These are phyloP conservation scores for Epichloe baconii DNA, from an alignment of 2,329 filamentous ascomycete species.

Conservation along the genomic window DNA sequence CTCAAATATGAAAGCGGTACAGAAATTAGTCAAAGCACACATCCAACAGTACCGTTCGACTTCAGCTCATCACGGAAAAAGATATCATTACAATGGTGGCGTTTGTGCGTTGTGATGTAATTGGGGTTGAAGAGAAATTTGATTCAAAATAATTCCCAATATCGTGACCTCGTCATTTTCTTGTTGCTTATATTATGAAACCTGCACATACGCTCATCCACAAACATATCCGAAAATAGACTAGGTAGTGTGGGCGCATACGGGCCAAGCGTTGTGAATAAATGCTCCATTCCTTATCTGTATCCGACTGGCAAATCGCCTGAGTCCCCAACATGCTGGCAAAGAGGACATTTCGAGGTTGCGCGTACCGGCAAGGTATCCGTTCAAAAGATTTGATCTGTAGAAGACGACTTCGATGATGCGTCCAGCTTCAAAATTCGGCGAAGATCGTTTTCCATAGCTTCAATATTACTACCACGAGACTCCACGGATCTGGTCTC, in stretches of 20 bases:
- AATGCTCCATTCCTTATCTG: background rate
- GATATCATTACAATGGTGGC: background rate
- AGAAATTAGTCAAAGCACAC: background rate
- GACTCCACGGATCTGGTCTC: background rate
- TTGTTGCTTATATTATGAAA: background rate
- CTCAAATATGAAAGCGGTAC: background rate
- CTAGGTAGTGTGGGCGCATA: background rate
- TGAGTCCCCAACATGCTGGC: background rate
- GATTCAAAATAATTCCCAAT: conserved; percentile 11
- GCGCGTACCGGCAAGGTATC: background rate
- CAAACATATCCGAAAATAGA: background rate
- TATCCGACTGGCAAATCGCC: background rate
- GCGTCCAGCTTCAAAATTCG: conserved; percentile 35
- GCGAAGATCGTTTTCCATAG: conserved; percentile 41
- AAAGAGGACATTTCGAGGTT: background rate
- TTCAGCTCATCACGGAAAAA: background rate
- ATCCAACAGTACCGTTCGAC: background rate
- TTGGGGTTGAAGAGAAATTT: conserved; percentile 9
- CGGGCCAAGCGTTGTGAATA: background rate
- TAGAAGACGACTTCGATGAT: conserved; percentile 12
- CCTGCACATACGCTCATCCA: conserved; percentile 2
- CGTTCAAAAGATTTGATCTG: conserved; percentile 8
- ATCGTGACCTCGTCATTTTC: conserved; percentile 3
- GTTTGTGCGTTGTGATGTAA: conserved; percentile 8
- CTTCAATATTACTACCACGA: conserved; percentile 24